Percentiles rank a stretch among this genome's conserved stretches.
Conservation (phyloP, 2,329 filamentous ascomycete genomes). For the Scleromitrula shiraiana region DNA sequence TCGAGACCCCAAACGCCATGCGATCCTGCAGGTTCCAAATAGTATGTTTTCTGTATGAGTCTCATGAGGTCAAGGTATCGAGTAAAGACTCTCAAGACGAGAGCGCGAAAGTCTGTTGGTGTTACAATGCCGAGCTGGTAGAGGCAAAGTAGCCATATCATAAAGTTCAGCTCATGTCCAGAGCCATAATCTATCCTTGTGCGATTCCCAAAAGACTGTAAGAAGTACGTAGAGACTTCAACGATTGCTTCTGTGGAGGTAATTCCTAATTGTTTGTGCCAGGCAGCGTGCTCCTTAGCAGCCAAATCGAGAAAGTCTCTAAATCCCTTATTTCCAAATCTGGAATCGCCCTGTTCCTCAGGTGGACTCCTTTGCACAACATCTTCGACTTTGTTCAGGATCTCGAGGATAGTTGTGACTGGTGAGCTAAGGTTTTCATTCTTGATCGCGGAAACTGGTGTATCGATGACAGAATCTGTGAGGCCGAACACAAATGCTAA, state of each 20-base stretch:
- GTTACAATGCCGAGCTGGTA: conserved; percentile 66
- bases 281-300: conserved; percentile 42
- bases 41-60: conserved; percentile 81
- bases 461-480: conserved; percentile 70
- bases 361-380: conserved; percentile 66
- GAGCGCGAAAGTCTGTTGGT: conserved; percentile 57
- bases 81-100: conserved; percentile 72
- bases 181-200: conserved; percentile 92
- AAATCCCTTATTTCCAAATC: conserved; percentile 94
- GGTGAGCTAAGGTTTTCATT: conserved; percentile 48
- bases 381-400: conserved; percentile 62
- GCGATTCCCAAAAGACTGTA: conserved; percentile 77
- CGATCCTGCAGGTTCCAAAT: conserved; percentile 91
- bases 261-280: conserved; percentile 57
- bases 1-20: conserved; percentile 98
- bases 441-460: conserved; percentile 54
- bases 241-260: conserved; percentile 44
- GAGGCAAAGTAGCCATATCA: conserved; percentile 92
- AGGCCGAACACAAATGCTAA: conserved; percentile 80
- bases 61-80: conserved; percentile 85
- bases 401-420: conserved; percentile 55
- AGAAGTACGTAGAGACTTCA: conserved; percentile 74
- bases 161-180: conserved; percentile 94
- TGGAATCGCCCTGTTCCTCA: conserved; percentile 76
- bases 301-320: conserved; percentile 68